Evolutionary conservation across 2,329 filamentous ascomycete species (phyloP).

Genomic region (Diaporthe eres): DNA sequence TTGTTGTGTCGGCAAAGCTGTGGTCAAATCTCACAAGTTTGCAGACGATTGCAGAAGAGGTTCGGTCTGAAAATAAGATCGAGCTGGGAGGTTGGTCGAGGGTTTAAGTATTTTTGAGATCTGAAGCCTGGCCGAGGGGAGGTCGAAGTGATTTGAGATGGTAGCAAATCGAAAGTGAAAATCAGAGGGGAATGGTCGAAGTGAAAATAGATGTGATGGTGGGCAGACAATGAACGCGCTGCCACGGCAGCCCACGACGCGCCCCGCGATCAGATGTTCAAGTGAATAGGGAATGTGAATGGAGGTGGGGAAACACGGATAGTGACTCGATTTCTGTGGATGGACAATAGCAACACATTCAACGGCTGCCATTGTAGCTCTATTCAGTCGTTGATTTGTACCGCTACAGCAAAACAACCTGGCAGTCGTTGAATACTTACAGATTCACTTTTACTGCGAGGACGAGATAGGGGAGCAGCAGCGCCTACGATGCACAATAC

Average conservation of each 20-base stretch:
- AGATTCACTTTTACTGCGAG: not conserved
- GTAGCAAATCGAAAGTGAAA: not conserved
- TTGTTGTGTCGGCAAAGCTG: not conserved
- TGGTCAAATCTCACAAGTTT: not conserved
- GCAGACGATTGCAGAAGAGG: not conserved
- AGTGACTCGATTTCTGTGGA: not conserved
- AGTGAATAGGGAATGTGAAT: not conserved
- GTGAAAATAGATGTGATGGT: not conserved
- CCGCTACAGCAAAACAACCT: not conserved
- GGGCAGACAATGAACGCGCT: not conserved
- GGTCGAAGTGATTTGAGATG: not conserved
- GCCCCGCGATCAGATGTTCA: not conserved
- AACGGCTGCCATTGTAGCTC: too few species aligned
- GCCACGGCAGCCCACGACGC: not conserved
- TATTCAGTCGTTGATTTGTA: not conserved
- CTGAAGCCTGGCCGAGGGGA: not conserved
- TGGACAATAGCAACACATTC: not conserved
- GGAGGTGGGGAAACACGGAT: not conserved
- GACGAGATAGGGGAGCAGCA: not conserved
- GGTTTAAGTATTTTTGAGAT: not conserved
- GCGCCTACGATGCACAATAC: not conserved
- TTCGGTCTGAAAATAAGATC: not conserved
- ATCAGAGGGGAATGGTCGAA: not conserved
- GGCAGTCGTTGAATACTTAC: not conserved
- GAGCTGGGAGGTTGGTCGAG: not conserved